Percentiles rank a stretch among this genome's conserved stretches.
phyloP scores from a whole-genome alignment of 2,329 filamentous ascomycete genomes.

The Arachnomyces sp. region DNA sequence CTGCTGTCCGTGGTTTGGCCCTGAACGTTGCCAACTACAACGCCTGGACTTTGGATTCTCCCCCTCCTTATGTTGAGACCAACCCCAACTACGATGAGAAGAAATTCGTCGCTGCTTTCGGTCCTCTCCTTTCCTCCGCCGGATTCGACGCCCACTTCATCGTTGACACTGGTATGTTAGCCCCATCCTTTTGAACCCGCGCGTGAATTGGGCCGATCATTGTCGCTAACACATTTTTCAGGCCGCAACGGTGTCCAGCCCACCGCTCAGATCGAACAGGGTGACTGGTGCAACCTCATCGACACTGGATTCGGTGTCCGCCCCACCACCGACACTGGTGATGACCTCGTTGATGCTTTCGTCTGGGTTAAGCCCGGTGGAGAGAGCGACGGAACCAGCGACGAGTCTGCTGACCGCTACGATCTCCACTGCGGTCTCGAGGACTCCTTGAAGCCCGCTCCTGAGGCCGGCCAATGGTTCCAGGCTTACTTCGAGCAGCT shows the following conservation, averaged over 20 bases:
- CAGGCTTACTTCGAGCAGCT: constrained; percentile 36
- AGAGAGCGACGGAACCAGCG: constrained; percentile 46
- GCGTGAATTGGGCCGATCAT: constrained; percentile 4
- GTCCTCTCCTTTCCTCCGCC: constrained; percentile 39
- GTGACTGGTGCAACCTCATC: constrained; percentile 61
- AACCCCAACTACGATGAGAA: constrained; percentile 49
- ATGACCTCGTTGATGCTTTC: constrained; percentile 55
- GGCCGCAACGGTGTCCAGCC: constrained; percentile 57
- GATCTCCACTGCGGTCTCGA: constrained; percentile 48
- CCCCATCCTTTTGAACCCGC: not conserved
- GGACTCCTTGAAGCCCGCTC: constrained; percentile 55
- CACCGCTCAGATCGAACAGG: constrained; percentile 49
- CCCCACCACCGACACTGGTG: constrained; percentile 56
- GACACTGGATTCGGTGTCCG: constrained; percentile 58
- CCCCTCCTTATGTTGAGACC: constrained; percentile 37
- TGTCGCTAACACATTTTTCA: constrained; percentile 14
- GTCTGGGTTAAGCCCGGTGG: constrained; percentile 65
- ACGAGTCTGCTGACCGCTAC: constrained; percentile 44
- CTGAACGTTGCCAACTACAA: constrained; percentile 57
- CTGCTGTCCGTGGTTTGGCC: constrained; percentile 45
- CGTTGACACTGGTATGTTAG: constrained; percentile 41
- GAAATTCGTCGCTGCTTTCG: constrained; percentile 45
- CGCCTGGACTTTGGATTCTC: constrained; percentile 41
- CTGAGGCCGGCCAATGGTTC: constrained; percentile 64
- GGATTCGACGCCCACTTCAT: constrained; percentile 51